Evolutionary conservation across 257 asterid genomes (phyloP).

Genomic region (Thymus quinquecostatus): DNA sequence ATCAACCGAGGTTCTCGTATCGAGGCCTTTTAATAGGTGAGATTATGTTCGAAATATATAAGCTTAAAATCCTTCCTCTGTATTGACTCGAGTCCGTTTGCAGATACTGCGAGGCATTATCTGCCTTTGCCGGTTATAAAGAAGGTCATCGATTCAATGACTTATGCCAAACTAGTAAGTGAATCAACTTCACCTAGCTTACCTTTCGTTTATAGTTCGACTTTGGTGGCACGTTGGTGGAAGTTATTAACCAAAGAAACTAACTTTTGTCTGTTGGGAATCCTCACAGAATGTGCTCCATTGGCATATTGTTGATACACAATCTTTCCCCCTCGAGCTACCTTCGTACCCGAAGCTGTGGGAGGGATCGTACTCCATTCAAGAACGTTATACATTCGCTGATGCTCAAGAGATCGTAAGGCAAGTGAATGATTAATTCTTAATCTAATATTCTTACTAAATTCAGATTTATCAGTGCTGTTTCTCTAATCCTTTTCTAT

Average conservation of each 20-base stretch:
- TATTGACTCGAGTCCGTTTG: slow-evolving; percentile 13
- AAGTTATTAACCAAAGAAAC: background rate
- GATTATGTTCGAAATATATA: background rate
- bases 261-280: slow-evolving; percentile 7
- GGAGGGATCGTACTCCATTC: slow-evolving; percentile 73
- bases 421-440: slow-evolving; percentile 46
- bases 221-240: background rate
- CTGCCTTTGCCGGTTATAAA: slow-evolving; percentile 70
- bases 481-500: slow-evolving; percentile 14
- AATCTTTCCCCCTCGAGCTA: slow-evolving; percentile 91
- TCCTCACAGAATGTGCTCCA: slow-evolving; percentile 84
- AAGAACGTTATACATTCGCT: slow-evolving; percentile 71
- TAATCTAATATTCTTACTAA: background rate
- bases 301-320: slow-evolving; percentile 96
- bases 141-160: slow-evolving; percentile 95
- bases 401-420: slow-evolving; percentile 85
- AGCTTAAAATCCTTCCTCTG: background rate
- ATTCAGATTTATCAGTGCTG: background rate
- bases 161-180: slow-evolving; percentile 87
- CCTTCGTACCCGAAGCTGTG: slow-evolving; percentile 91
- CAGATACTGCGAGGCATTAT: slow-evolving; percentile 94
- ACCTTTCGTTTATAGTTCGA: no score
- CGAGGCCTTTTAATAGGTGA: slow-evolving; percentile 95
- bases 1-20: slow-evolving; percentile 84
- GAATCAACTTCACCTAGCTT: no score